These are phyloP conservation scores for Delitschia confertaspora DNA, from an alignment of 495 filamentous ascomycete species.

Conservation along the genomic window DNA sequence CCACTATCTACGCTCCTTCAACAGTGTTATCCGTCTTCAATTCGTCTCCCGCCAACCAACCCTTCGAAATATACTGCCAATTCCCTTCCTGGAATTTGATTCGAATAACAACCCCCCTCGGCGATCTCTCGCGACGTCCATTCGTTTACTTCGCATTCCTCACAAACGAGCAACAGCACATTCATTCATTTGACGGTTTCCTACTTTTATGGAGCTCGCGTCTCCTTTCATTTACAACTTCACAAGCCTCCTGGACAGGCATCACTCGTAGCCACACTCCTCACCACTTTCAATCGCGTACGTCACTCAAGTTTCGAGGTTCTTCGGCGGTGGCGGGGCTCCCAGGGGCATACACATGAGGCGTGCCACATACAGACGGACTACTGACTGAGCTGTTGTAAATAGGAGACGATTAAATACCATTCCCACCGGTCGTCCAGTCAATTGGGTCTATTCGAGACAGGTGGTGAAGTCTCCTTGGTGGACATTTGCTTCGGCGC, in stretches of 20 bases:
- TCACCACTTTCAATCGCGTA: conserved; percentile 4
- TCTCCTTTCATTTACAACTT: conserved; percentile 2
- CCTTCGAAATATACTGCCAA: no score
- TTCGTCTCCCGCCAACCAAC: no score
- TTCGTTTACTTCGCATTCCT: no score
- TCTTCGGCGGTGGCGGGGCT: no score
- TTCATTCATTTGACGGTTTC: no score
- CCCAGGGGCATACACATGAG: background rate
- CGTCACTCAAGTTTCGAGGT: conserved; percentile 2
- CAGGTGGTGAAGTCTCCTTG: conserved; percentile 5
- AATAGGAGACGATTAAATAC: conserved; percentile 8
- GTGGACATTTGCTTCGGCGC: conserved; percentile 4
- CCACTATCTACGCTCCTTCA: no score
- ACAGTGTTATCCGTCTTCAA: no score
- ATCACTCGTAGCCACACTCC: background rate
- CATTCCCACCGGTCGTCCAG: background rate
- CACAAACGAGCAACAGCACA: no score
- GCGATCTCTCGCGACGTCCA: no score
- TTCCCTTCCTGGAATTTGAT: no score
- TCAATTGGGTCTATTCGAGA: conserved; percentile 1
- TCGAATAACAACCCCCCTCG: no score
- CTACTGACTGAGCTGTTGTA: conserved; percentile 6
- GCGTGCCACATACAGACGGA: conserved; percentile 12
- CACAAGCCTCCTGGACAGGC: background rate
- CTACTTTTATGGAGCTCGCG: conserved; percentile 21